phyloP scores from a whole-genome alignment of 2,329 filamentous ascomycete genomes.

The Cladosporium phlei region DNA sequence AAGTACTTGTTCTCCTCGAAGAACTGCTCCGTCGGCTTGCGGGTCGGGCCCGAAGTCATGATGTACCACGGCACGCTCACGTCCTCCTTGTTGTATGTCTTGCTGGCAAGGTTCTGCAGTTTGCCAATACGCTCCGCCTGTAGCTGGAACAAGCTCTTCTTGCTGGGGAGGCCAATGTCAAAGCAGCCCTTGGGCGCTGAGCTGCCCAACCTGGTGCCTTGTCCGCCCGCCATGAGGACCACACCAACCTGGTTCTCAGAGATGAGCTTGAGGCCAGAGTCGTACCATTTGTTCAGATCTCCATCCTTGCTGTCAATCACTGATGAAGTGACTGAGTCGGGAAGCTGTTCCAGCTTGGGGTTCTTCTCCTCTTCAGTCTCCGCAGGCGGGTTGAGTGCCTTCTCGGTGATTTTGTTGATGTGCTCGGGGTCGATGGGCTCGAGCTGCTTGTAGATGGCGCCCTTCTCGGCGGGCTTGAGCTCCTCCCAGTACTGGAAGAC shows the following conservation, averaged over 20 bases:
- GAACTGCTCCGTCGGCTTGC: constrained; percentile 86
- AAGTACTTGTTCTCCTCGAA: constrained; percentile 90
- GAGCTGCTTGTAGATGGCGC: constrained; percentile 74
- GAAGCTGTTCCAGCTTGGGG: constrained; percentile 73
- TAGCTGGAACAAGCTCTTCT: constrained; percentile 95
- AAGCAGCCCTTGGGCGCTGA: constrained; percentile 96
- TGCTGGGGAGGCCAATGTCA: constrained; percentile 86
- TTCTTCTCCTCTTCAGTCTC: constrained; percentile 49
- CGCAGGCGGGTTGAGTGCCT: constrained; percentile 72
- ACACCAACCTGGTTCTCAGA: constrained; percentile 70
- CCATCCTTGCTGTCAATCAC: constrained; percentile 80
- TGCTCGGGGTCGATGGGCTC: constrained; percentile 73
- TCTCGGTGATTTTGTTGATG: constrained; percentile 82
- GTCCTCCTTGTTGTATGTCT: constrained; percentile 57
- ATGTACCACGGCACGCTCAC: constrained; percentile 93
- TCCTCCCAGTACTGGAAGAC: constrained; percentile 85
- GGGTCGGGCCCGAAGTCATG: constrained; percentile 96
- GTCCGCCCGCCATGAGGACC: constrained; percentile 93
- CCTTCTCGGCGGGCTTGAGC: constrained; percentile 68
- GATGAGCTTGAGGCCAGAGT: constrained; percentile 61
- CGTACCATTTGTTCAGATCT: constrained; percentile 80
- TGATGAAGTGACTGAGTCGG: constrained; percentile 78
- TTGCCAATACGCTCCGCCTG: constrained; percentile 91
- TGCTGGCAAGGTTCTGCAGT: constrained; percentile 73
- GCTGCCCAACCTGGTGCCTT: constrained; percentile 90